Base-by-base conservation (phyloP, 345 rosid species). In the Brassica cretica region DNA sequence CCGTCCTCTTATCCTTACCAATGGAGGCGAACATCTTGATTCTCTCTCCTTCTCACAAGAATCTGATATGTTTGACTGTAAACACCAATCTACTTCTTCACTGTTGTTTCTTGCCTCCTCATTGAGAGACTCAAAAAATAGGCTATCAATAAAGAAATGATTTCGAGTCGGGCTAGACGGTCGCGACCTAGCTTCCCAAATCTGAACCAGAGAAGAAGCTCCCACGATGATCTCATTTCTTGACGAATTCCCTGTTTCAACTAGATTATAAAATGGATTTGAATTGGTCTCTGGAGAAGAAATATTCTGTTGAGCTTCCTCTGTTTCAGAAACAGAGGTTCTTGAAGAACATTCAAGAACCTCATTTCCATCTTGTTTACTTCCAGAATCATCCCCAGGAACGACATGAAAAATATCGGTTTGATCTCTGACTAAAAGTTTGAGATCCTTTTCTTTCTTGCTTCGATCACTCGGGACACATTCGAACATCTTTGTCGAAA, bases 181-280 rank as follows among this genome's bases (percentile, higher is more conserved):
- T 51, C 77, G 87, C 24, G 83, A 81, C 86, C 88, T 81, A 10
- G 93, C 92, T 84, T 93, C 97, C 96, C 98, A 93, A 35, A 91
- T 85, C 73, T 90, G 92, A 44, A 91, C 92, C 14, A 91, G 91
- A 8, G 92, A 93, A 35, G 95, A 90, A 44, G 98, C 93, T 10
- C 90, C 90, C 1, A 62, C 72, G 65, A 63, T 85, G 66, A 81
- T 78, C 8, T 32, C 71, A 10, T 35, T 61, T 35, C 6, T 61
- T 2, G 73, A 35, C 1, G 76, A 51, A 19, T 53, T 66, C 59
- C 76, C 80, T 6, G 71, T 37, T 63, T 79, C 77, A 37, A 25
- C 16, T 3, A 73, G 60, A 10, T 64, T 19, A 25, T 35, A 14
- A 51, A 70, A 51, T 0, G 29, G 19, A 11, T 10, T 51, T 14